These are phyloP conservation scores for Penicillium verhagenii DNA, from an alignment of 495 filamentous ascomycete species.

Conservation along the genomic window DNA sequence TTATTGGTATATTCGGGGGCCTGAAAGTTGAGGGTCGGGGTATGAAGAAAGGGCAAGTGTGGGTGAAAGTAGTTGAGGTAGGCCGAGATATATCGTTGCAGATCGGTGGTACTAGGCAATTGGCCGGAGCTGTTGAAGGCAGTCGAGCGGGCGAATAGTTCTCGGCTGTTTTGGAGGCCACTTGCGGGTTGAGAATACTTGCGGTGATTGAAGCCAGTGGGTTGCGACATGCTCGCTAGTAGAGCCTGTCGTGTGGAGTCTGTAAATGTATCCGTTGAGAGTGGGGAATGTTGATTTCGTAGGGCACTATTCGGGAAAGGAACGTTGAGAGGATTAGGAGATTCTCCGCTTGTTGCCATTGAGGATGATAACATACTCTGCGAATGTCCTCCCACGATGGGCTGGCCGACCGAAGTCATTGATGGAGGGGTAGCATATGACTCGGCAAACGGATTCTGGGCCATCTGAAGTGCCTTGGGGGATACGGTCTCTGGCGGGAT, in stretches of 20 bases:
- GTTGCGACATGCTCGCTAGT: conserved; percentile 76
- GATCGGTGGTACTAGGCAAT: conserved; percentile 84
- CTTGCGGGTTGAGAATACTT: conserved; percentile 76
- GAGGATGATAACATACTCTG: conserved; percentile 58
- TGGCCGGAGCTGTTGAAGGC: conserved; percentile 50
- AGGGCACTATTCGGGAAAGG: conserved; percentile 53
- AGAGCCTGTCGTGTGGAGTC: conserved; percentile 90
- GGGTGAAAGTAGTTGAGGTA: conserved; percentile 96
- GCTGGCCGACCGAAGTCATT: conserved; percentile 57
- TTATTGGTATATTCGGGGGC: conserved; percentile 64
- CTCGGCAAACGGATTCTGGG: conserved; percentile 45
- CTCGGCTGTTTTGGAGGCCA: conserved; percentile 42
- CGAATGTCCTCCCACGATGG: conserved; percentile 49
- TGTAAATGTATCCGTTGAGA: conserved; percentile 79
- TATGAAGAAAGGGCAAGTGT: conserved; percentile 89
- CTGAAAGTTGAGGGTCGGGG: conserved; percentile 91
- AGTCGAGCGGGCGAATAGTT: conserved; percentile 44
- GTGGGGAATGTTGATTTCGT: conserved; percentile 61
- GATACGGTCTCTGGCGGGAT: conserved; percentile 46
- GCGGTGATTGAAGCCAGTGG: conserved; percentile 67
- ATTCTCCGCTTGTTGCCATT: conserved; percentile 55
- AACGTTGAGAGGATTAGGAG: conserved; percentile 54
- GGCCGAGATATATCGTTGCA: conserved; percentile 87
- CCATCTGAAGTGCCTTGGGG: conserved; percentile 50
- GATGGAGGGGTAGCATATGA: conserved; percentile 59